Evolutionary conservation across 352 stramenopile genomes (phyloP).

Genomic region (Phytophthora nicotianae): DNA sequence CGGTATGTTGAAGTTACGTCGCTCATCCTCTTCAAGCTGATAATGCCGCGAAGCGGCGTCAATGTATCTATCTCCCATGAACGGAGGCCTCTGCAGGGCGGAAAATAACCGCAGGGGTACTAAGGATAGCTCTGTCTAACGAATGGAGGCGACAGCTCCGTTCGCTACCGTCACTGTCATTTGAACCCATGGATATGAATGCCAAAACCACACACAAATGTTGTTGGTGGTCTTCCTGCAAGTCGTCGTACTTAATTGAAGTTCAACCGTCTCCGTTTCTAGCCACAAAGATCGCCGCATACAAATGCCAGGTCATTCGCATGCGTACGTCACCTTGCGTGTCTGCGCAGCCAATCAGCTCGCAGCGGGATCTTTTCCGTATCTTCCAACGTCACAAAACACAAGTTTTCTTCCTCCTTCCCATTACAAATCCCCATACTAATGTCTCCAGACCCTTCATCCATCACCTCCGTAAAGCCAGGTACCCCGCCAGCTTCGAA

Average conservation of each 20-base stretch:
- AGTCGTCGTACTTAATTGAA: conserved; percentile 22
- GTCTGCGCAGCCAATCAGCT: conserved; percentile 31
- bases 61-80: conserved; percentile 4
- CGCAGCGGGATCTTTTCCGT: conserved; percentile 18
- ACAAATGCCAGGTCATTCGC: conserved; percentile 20
- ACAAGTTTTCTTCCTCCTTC: conserved; percentile 7
- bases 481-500: conserved; percentile 22
- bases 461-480: neutral
- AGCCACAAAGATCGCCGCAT: conserved; percentile 18
- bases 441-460: neutral
- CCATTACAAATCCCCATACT: neutral
- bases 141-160: neutral
- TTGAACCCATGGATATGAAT: neutral
- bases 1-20: conserved; percentile 26
- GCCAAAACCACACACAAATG: neutral
- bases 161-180: neutral
- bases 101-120: conserved; percentile 7
- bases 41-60: conserved; percentile 9
- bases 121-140: conserved; percentile 23
- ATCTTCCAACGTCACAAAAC: neutral
- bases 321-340: conserved; percentile 25
- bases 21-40: conserved; percentile 9
- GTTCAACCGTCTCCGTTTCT: conserved; percentile 31
- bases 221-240: conserved; percentile 20
- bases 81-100: conserved; percentile 11